Conservation (phyloP, 2,329 filamentous ascomycete species). For the Sclerotinia trifoliorum region DNA sequence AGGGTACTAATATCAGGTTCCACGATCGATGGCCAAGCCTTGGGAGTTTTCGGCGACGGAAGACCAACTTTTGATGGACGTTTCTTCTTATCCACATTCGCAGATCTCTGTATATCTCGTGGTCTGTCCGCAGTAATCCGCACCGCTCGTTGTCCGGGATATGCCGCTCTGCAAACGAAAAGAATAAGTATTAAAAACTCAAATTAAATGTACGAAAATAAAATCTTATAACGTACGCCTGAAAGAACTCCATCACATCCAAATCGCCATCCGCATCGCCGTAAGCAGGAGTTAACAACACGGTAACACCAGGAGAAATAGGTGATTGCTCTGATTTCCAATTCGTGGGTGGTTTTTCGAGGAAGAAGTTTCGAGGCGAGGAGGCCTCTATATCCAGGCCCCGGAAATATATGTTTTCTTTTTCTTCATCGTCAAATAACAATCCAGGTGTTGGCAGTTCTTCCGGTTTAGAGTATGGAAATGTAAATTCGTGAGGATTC, state of each 20-base stretch:
- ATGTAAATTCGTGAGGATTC: background rate
- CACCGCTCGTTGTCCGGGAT: constrained; percentile 8
- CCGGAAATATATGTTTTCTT: background rate
- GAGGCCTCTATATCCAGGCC: background rate
- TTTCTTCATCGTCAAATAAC: background rate
- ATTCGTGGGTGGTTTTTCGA: constrained; percentile 4
- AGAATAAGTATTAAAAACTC: background rate
- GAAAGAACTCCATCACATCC: constrained; percentile 21
- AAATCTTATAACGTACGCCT: constrained; percentile 12
- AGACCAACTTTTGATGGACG: background rate
- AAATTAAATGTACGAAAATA: background rate
- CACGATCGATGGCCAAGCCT: constrained; percentile 16
- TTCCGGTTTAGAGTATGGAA: background rate
- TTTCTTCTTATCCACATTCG: constrained; percentile 2
- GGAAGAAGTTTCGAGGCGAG: constrained; percentile 16
- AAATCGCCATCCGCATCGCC: constrained; percentile 11
- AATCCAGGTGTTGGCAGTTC: background rate
- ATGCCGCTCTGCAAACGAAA: constrained; percentile 7
- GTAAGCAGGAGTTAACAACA: constrained; percentile 15
- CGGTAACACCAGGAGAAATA: constrained; percentile 20
- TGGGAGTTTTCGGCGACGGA: constrained; percentile 16
- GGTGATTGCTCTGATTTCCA: background rate
- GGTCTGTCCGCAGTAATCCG: background rate
- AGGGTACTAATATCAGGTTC: constrained; percentile 19
- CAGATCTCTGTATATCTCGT: background rate